Percentiles rank a stretch among this genome's conserved stretches.
Evolutionary conservation across 805 yeast genomes (phyloP).

Genomic region (Yarrowia sp.): DNA sequence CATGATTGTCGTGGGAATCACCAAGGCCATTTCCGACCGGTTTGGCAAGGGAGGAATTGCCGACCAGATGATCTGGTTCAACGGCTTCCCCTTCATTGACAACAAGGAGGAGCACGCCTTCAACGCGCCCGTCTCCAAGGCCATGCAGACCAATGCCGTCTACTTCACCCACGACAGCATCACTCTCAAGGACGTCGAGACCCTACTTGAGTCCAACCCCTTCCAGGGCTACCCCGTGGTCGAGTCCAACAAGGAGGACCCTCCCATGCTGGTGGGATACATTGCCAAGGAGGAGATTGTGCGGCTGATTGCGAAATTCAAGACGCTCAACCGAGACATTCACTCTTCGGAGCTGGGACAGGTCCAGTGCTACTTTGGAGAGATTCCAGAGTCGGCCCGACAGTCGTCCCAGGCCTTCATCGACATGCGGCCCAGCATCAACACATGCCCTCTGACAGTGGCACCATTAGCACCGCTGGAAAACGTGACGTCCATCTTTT

Average conservation of each 20-base stretch:
- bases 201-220: constrained; percentile 28
- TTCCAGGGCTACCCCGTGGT: constrained; percentile 42
- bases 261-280: constrained; percentile 36
- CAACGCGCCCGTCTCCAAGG: constrained; percentile 49
- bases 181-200: constrained; percentile 30
- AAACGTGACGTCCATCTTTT: constrained; percentile 62
- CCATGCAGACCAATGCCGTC: constrained; percentile 41
- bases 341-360: neutral
- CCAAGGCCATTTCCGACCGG: constrained; percentile 71
- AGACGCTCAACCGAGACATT: constrained; percentile 8
- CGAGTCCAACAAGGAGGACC: constrained; percentile 28
- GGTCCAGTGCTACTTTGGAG: constrained; percentile 20
- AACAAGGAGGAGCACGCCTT: constrained; percentile 65
- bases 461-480: constrained; percentile 54
- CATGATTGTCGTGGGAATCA: constrained; percentile 90
- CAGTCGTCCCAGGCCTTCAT: neutral
- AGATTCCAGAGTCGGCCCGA: constrained; percentile 11
- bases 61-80: constrained; percentile 85
- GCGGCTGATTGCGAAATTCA: constrained; percentile 26
- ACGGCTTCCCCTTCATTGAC: constrained; percentile 81
- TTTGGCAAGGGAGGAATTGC: constrained; percentile 90
- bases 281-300: constrained; percentile 35
- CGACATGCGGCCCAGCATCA: constrained; percentile 28
- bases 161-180: constrained; percentile 29
- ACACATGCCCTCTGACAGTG: constrained; percentile 59